Conservation (phyloP, 164 flowering plant genomes). For the Macadamia integrifolia region DNA sequence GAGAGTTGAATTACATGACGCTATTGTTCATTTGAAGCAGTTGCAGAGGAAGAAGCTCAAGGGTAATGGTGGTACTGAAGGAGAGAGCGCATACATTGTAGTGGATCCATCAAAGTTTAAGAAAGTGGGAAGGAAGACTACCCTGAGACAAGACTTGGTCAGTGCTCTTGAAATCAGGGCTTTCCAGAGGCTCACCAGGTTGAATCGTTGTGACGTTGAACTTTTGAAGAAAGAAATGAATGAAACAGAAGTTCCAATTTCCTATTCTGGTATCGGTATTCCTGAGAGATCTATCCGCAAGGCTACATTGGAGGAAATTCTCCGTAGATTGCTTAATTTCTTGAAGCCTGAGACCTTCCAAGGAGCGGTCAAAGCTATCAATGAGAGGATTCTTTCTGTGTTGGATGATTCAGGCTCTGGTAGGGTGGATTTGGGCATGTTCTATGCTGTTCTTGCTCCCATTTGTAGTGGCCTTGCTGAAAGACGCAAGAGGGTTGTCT, state of each 20-base stretch:
- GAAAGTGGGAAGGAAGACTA: slow-evolving; percentile 1
- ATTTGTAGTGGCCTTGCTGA: slow-evolving; percentile 12
- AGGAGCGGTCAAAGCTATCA: slow-evolving; percentile 15
- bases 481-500: slow-evolving; percentile 12
- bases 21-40: slow-evolving; percentile 19
- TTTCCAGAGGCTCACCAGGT: slow-evolving; percentile 13
- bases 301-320: slow-evolving; percentile 10
- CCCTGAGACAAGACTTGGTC: slow-evolving; percentile 2
- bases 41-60: slow-evolving; percentile 9
- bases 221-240: slow-evolving; percentile 13
- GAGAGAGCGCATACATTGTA: not conserved
- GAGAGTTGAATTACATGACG: slow-evolving; percentile 21
- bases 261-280: slow-evolving; percentile 3
- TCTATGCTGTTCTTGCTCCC: slow-evolving; percentile 15
- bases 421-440: slow-evolving; percentile 20
- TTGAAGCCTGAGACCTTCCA: slow-evolving; percentile 18
- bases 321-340: slow-evolving; percentile 14
- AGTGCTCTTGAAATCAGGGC: slow-evolving; percentile 12
- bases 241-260: slow-evolving; percentile 3
- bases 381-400: slow-evolving; percentile 11
- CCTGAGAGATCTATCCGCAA: slow-evolving; percentile 14
- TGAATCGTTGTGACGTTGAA: slow-evolving; percentile 7
- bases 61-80: slow-evolving; percentile 1
- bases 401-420: slow-evolving; percentile 15
- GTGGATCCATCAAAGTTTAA: slow-evolving; percentile 18